Evolutionary conservation across 1,284 basidiomycete species (phyloP).

Genomic region (Grifola frondosa): DNA sequence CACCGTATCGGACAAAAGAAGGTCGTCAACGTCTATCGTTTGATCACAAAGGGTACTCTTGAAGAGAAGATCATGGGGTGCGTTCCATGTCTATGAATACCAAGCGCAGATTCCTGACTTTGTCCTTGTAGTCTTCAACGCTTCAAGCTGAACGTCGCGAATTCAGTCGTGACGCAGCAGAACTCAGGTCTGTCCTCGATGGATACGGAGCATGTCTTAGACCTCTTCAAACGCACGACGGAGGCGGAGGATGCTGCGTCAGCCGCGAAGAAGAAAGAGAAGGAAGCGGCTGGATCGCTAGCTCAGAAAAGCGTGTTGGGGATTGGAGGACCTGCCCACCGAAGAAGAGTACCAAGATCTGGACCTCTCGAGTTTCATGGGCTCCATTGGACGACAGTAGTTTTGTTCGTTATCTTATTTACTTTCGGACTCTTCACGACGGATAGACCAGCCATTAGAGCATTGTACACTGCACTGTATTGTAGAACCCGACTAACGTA

Average conservation of each 20-base stretch:
- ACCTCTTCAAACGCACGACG: constrained; percentile 86
- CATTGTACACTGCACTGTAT: constrained; percentile 23
- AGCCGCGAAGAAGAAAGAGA: constrained; percentile 55
- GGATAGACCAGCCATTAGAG: constrained; percentile 21
- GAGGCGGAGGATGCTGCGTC: constrained; percentile 67
- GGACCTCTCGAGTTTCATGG: constrained; percentile 84
- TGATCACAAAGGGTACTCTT: constrained; percentile 95
- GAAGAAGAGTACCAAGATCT: constrained; percentile 90
- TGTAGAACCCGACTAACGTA: constrained; percentile 21
- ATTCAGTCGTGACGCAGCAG: constrained; percentile 96
- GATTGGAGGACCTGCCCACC: constrained; percentile 84
- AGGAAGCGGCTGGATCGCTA: constrained; percentile 50
- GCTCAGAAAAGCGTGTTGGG: constrained; percentile 79
- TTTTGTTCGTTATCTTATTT: constrained; percentile 18
- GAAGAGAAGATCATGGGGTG: constrained; percentile 99
- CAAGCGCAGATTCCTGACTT: constrained; percentile 20
- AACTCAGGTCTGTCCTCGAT: constrained; percentile 92
- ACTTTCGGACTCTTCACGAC: constrained; percentile 17
- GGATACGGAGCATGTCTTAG: constrained; percentile 96
- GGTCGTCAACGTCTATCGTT: constrained; percentile 97
- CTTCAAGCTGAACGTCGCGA: constrained; percentile 98
- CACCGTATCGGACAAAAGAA: constrained; percentile 99
- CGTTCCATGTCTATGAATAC: constrained; percentile 32
- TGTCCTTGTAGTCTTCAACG: constrained; percentile 74
- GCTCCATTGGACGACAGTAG: constrained; percentile 49